Conservation (phyloP, 768 basidiomycete genomes). For the Xerocomus brunneocitrinus region DNA sequence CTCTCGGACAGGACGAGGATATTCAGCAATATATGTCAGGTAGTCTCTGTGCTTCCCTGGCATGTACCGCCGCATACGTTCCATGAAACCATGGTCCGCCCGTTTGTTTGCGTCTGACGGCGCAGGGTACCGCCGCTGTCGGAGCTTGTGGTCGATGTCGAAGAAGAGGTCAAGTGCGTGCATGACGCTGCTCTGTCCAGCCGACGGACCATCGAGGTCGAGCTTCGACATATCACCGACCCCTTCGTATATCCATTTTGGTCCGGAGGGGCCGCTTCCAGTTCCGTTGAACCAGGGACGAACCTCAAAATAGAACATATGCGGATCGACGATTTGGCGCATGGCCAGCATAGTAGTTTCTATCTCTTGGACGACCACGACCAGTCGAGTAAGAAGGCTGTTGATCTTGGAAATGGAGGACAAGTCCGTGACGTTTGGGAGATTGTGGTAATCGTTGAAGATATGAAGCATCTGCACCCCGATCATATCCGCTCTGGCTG, state of each 20-base stretch:
- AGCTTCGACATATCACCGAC: slow-evolving; percentile 53
- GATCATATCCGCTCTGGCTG: slow-evolving; percentile 78
- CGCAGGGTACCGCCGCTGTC: slow-evolving; percentile 60
- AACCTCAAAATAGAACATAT: slow-evolving; percentile 83
- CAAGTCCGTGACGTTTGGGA: slow-evolving; percentile 64
- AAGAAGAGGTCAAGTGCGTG: slow-evolving; percentile 82
- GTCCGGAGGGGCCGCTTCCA: slow-evolving; percentile 45
- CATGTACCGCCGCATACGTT: slow-evolving; percentile 93
- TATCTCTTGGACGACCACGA: slow-evolving; percentile 68
- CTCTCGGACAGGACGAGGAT: slow-evolving; percentile 59
- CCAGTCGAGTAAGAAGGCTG: slow-evolving; percentile 64
- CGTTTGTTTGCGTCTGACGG: slow-evolving; percentile 62
- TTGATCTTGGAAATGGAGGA: slow-evolving; percentile 64
- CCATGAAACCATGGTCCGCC: slow-evolving; percentile 80
- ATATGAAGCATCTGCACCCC: slow-evolving; percentile 84
- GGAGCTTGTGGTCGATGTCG: slow-evolving; percentile 84
- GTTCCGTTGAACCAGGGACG: slow-evolving; percentile 94
- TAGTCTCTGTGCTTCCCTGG: slow-evolving; percentile 87
- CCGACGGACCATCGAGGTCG: slow-evolving; percentile 83
- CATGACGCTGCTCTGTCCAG: slow-evolving; percentile 91
- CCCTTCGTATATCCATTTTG: slow-evolving; percentile 77
- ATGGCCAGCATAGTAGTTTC: slow-evolving; percentile 64
- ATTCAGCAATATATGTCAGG: slow-evolving; percentile 58
- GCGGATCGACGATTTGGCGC: slow-evolving; percentile 71
- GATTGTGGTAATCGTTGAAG: slow-evolving; percentile 79